A percentile compares a stretch with the other conserved stretches of the same genome.
Evolutionary conservation across 1,284 basidiomycete species (phyloP).

Genomic region (Pseudozyma sp.): DNA sequence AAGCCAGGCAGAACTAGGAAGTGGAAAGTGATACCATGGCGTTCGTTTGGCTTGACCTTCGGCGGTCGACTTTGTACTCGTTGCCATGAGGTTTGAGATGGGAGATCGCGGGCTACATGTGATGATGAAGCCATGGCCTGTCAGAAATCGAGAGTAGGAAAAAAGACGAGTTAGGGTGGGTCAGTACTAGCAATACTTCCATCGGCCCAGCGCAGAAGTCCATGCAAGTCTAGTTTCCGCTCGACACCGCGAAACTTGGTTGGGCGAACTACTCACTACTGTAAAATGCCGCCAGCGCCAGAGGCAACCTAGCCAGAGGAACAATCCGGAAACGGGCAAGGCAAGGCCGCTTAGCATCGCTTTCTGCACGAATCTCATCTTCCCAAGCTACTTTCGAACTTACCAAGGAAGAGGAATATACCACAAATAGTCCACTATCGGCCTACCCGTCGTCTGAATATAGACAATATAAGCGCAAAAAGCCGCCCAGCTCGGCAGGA

Average conservation of each 20-base stretch:
- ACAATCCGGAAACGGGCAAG: background rate
- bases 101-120: conserved; percentile 34
- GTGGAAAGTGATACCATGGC: conserved; percentile 21
- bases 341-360: background rate
- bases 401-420: conserved; percentile 27
- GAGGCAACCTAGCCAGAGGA: conserved; percentile 14
- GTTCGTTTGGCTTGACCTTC: background rate
- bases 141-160: no score
- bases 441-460: background rate
- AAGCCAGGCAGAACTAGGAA: conserved; percentile 23
- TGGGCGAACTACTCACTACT: conserved; percentile 5
- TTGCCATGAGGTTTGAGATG: conserved; percentile 7
- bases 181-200: no score
- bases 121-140: conserved; percentile 23
- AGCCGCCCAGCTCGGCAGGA: background rate
- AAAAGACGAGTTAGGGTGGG: no score
- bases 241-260: background rate
- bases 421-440: conserved; percentile 14
- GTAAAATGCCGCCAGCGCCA: conserved; percentile 10
- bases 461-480: conserved; percentile 16
- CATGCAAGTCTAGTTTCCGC: no score
- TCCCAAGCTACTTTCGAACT: no score
- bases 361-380: background rate
- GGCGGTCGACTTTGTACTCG: background rate
- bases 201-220: background rate